phyloP scores from a whole-genome alignment of 169 alveolate species.

The Plasmodium inui region DNA sequence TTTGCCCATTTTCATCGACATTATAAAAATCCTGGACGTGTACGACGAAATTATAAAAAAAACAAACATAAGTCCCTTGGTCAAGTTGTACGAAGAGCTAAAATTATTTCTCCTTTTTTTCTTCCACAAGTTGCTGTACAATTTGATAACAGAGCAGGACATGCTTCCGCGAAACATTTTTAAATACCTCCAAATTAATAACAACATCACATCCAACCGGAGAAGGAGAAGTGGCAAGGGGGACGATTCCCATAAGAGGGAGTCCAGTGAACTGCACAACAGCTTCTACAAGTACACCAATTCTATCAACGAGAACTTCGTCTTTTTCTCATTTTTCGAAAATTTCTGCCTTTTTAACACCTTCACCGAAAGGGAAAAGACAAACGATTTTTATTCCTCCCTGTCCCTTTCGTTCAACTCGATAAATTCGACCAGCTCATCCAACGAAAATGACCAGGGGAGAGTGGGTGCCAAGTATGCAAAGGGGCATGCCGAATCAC shows the following conservation, averaged over 20 bases:
- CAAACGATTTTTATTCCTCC: conserved; percentile 28
- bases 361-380: conserved; percentile 16
- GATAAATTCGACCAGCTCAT: conserved; percentile 8
- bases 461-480: not conserved
- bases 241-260: conserved; percentile 1
- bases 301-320: conserved; percentile 43
- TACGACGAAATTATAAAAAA: conserved; percentile 73
- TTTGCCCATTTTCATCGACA: conserved; percentile 66
- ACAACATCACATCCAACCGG: conserved; percentile 23
- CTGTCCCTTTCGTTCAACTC: conserved; percentile 56
- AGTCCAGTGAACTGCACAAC: conserved; percentile 19
- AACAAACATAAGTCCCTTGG: conserved; percentile 37
- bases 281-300: conserved; percentile 63
- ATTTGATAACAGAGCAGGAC: conserved; percentile 66
- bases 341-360: conserved; percentile 40
- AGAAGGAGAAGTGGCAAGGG: conserved; percentile 24
- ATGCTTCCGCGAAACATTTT: conserved; percentile 48
- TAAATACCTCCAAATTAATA: conserved; percentile 71
- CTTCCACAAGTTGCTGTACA: conserved; percentile 62
- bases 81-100: conserved; percentile 54
- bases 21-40: conserved; percentile 64
- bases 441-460: not conserved
- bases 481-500: not conserved
- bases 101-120: conserved; percentile 61
- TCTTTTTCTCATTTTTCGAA: conserved; percentile 61